phyloP scores from a whole-genome alignment of 305 asterid species.

The Fraxinus floribunda region DNA sequence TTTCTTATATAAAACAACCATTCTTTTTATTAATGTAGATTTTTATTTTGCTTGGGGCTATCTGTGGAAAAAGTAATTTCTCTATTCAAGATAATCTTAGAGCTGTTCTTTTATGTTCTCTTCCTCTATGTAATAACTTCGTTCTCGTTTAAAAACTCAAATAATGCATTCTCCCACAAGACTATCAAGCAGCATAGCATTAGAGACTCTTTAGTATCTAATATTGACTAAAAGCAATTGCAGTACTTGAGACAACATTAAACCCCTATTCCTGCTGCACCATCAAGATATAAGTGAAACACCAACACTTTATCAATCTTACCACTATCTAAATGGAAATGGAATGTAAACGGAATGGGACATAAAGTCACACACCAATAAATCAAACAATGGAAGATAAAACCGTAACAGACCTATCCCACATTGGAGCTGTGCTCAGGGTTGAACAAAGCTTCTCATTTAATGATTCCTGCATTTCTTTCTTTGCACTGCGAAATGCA shows the following conservation, averaged over 20 bases:
- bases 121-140: neutral
- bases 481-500: conserved; percentile 61
- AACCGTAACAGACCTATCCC: conserved; percentile 60
- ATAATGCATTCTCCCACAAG: neutral
- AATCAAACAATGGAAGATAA: neutral
- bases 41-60: neutral
- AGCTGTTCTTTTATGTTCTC: neutral
- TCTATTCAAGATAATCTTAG: neutral
- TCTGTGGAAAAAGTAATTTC: neutral
- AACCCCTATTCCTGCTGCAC: neutral
- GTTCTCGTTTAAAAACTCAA: neutral
- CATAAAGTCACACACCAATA: neutral
- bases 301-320: neutral
- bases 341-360: neutral
- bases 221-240: neutral
- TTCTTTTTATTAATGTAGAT: neutral
- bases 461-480: conserved; percentile 59
- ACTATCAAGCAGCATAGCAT: neutral
- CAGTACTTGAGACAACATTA: neutral
- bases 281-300: neutral
- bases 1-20: neutral
- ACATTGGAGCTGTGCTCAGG: conserved; percentile 78
- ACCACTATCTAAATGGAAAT: neutral
- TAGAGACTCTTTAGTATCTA: neutral
- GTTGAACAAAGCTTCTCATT: conserved; percentile 53